phyloP scores from a whole-genome alignment of 2,329 filamentous ascomycete species.

The Grosmannia huntii region DNA sequence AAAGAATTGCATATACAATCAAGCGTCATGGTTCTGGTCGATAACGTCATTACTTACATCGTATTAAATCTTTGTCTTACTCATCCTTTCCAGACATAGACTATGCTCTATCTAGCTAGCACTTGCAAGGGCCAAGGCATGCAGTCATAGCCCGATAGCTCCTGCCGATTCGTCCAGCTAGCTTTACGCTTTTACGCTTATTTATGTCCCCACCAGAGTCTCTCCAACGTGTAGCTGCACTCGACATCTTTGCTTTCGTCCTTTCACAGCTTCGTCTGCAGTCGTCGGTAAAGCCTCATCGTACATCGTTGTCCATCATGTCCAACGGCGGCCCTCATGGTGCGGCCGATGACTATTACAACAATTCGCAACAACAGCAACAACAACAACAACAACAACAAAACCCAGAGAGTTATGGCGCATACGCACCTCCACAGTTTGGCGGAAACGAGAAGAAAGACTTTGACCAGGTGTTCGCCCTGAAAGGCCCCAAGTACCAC shows the following conservation, averaged over 20 bases:
- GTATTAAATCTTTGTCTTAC: too few relatives aligned
- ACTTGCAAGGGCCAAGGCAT: too few relatives aligned
- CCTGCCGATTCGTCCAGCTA: background rate
- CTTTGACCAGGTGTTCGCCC: slow-evolving; percentile 73
- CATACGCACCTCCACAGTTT: slow-evolving; percentile 9
- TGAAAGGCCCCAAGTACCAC: slow-evolving; percentile 77
- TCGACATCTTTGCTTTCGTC: background rate
- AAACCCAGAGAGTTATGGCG: background rate
- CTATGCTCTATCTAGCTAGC: background rate
- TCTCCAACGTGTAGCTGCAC: too few relatives aligned
- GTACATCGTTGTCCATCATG: background rate
- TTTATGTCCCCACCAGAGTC: background rate
- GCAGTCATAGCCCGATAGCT: background rate
- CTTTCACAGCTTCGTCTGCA: background rate
- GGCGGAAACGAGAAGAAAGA: slow-evolving; percentile 33
- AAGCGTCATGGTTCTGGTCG: too few relatives aligned
- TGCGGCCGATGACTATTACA: slow-evolving; percentile 3
- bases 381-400: background rate
- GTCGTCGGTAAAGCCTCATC: too few relatives aligned
- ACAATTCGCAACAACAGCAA: background rate
- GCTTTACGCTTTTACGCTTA: background rate
- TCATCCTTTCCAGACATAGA: background rate
- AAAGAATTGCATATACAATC: background rate
- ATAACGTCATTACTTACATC: too few relatives aligned
- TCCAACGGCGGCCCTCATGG: background rate